Base-by-base conservation (phyloP, 75 land plant species). In the Sequoiadendron giganteum region DNA sequence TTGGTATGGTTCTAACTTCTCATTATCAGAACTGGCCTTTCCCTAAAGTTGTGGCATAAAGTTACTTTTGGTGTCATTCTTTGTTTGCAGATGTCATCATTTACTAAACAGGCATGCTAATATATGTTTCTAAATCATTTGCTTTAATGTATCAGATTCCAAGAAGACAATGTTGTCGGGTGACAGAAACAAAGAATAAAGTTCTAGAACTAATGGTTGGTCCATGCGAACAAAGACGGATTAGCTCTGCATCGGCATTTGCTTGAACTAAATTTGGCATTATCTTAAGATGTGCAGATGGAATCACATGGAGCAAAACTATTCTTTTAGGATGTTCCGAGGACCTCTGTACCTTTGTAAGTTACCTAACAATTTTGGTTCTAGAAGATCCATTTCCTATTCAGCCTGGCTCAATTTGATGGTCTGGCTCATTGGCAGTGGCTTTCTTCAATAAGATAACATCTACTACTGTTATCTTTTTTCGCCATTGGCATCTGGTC, bases 1-100 rank as follows among this genome's bases (percentile, higher is more conserved):
- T 80, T 88, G 95, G 95, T 94, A 85, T 49, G 95, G 86, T 78
- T 81, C n/a, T n/a, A n/a, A n/a, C n/a, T n/a, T n/a, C 11, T 56
- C 77, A 82, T 75, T 43, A 30, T 86, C 39, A 85, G 21, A 19
- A 49, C 85, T 70, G 73, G 36, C 15, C 16, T 30, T 76, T 16
- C 14, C 80, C 25, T 32, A 15, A 10, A 47, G 68, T 36, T 55
- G 14, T 38, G 39, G 18, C 32, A 65, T 15, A 56, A 32, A 34
- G 52, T 15, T 42, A 25, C 11, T 70, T 16, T 9, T 84, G 21
- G 32, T 77, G n/a, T 47, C 18, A 42, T 45, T 68, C 82, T 30
- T 70, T 77, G n/a, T 18, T 52, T 81, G 30, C 45, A 49, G 15
- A 83, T 9, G 52, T 61, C 54, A 30, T 34, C 56, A 70, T 87